Evolutionary conservation across 129 eudicot species (phyloP).

Genomic region (Centella asiatica): DNA sequence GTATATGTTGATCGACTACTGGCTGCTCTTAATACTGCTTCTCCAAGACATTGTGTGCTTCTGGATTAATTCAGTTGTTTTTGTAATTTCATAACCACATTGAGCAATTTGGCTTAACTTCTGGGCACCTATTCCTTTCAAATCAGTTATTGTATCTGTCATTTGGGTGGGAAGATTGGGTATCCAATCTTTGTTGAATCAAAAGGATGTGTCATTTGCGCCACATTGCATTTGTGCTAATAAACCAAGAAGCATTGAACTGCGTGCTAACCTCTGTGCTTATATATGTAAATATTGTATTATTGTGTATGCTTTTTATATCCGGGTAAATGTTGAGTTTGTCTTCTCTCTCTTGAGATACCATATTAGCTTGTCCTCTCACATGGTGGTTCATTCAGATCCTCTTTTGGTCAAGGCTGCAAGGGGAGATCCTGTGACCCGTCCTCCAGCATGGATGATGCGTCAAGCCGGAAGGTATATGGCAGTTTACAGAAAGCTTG

Average conservation of each 20-base stretch:
- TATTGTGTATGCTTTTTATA: too few relatives aligned
- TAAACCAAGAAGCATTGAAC: neutral
- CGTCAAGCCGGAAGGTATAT: slow-evolving; percentile 99
- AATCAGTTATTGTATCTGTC: too few relatives aligned
- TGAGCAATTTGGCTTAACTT: neutral
- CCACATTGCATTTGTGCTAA: neutral
- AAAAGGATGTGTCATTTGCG: neutral
- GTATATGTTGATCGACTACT: neutral
- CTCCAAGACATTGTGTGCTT: neutral
- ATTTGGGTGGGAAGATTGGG: neutral
- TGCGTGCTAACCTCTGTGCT: neutral
- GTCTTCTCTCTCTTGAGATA: neutral
- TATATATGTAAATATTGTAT: too few relatives aligned
- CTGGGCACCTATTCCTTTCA: neutral
- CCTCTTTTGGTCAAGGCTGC: slow-evolving; percentile 95
- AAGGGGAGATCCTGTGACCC: slow-evolving; percentile 69
- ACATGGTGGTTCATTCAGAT: slow-evolving; percentile 27
- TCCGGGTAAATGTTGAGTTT: neutral
- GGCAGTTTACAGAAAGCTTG: slow-evolving; percentile 94
- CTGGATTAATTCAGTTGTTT: neutral
- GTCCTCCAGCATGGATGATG: slow-evolving; percentile 99
- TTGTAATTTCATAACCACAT: neutral
- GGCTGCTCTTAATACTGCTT: neutral
- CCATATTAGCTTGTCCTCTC: slow-evolving; percentile 10
- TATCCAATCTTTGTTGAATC: neutral